Conservation (phyloP, 1,139 yeast genomes). For the Magnusiomyces ingens region DNA sequence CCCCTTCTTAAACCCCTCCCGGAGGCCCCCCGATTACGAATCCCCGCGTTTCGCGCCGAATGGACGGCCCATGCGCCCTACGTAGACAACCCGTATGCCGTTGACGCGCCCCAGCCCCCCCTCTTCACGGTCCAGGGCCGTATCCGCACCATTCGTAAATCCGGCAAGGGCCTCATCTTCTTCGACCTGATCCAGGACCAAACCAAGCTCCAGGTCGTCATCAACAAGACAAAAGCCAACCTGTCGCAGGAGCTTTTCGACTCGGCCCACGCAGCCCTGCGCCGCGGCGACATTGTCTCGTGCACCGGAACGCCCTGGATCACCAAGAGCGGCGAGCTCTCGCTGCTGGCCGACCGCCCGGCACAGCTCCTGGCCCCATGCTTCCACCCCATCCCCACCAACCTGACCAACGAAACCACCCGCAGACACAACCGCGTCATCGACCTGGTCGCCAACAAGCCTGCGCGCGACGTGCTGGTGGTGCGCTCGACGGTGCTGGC, state of each 20-base stretch:
- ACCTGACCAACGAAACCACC: constrained; percentile 46
- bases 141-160: constrained; percentile 47
- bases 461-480: constrained; percentile 44
- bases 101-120: constrained; percentile 4
- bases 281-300: constrained; percentile 65
- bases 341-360: constrained; percentile 52
- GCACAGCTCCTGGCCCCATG: constrained; percentile 59
- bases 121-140: constrained; percentile 46
- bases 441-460: constrained; percentile 59
- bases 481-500: constrained; percentile 50
- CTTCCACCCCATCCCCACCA: constrained; percentile 63
- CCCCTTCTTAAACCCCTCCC: constrained; percentile 19
- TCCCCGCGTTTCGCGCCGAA: constrained; percentile 21
- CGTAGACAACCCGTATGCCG: constrained; percentile 13
- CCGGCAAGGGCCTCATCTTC: constrained; percentile 63
- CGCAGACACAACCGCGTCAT: constrained; percentile 65
- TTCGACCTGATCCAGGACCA: constrained; percentile 60
- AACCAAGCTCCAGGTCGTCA: constrained; percentile 51
- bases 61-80: constrained; percentile 19
- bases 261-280: constrained; percentile 41
- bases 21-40: constrained; percentile 16
- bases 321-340: constrained; percentile 72
- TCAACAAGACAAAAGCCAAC: constrained; percentile 41
- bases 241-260: constrained; percentile 42
- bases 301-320: constrained; percentile 64